Conservation (phyloP, 106 monocot genomes). For the Allium fistulosum region DNA sequence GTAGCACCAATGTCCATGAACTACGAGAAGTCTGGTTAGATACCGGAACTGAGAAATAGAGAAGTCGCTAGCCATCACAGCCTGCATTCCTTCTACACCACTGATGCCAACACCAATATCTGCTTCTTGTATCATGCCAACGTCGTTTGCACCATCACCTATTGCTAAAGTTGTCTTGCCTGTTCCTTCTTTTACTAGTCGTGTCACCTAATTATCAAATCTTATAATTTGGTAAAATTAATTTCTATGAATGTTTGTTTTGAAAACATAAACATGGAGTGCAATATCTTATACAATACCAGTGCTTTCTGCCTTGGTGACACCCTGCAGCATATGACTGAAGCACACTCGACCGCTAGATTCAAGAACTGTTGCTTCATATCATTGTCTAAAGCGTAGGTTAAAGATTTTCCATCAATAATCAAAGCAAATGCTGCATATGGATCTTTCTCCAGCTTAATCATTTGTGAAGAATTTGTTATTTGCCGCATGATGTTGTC, state of each 20-base stretch:
- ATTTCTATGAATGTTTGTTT: neutral
- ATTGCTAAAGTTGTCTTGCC: conserved; percentile 70
- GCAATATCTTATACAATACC: conserved; percentile 11
- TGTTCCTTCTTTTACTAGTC: conserved; percentile 66
- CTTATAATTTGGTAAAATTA: too few relatives aligned
- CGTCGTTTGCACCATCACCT: conserved; percentile 92
- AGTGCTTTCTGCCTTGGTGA: conserved; percentile 89
- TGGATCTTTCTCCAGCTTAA: conserved; percentile 62
- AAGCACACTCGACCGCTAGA: conserved; percentile 61
- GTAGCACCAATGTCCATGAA: conserved; percentile 96
- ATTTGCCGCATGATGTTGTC: conserved; percentile 60
- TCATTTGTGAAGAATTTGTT: conserved; percentile 51
- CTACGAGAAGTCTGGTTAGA: conserved; percentile 66
- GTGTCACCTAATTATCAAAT: conserved; percentile 40
- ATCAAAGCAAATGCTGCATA: conserved; percentile 82
- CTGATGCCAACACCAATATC: conserved; percentile 92
- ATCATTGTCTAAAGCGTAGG: conserved; percentile 72
- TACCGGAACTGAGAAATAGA: conserved; percentile 83
- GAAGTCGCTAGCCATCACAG: conserved; percentile 95
- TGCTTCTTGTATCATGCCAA: conserved; percentile 91
- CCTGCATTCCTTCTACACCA: conserved; percentile 90
- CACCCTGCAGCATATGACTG: conserved; percentile 85
- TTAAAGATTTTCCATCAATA: conserved; percentile 76
- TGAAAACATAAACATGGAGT: too few relatives aligned
- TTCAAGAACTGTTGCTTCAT: conserved; percentile 53